A percentile compares a stretch with the other conserved stretches of the same genome.
These are phyloP conservation scores for Stagonosporopsis vannaccii DNA, from an alignment of 2,329 filamentous ascomycete species.

Conservation along the genomic window DNA sequence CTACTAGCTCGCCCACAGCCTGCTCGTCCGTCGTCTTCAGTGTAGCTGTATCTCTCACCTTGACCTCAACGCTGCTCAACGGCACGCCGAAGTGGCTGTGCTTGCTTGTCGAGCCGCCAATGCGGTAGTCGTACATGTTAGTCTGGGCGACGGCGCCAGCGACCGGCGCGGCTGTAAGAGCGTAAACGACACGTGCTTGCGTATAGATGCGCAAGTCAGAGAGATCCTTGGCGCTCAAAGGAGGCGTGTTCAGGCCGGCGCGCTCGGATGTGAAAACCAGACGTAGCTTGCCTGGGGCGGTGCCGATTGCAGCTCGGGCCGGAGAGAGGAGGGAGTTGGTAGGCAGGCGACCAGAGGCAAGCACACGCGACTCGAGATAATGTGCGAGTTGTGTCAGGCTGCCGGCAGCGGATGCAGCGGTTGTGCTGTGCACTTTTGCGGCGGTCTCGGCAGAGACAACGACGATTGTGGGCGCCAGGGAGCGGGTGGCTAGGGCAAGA, in stretches of 20 bases:
- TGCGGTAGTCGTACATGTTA: conserved; percentile 84
- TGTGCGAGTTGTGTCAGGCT: conserved; percentile 72
- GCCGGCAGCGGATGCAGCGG: conserved; percentile 67
- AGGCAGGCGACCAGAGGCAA: conserved; percentile 79
- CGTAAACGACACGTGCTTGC: conserved; percentile 82
- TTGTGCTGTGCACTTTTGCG: conserved; percentile 69
- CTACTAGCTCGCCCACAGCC: conserved; percentile 66
- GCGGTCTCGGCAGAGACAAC: conserved; percentile 79
- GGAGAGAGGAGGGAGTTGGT: conserved; percentile 67
- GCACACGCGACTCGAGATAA: conserved; percentile 72
- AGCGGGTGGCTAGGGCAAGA: conserved; percentile 74
- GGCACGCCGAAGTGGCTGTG: conserved; percentile 81
- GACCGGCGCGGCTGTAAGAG: conserved; percentile 80
- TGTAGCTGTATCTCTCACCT: conserved; percentile 68
- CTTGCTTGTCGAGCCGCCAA: conserved; percentile 49
- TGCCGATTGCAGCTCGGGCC: conserved; percentile 66
- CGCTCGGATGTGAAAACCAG: conserved; percentile 82
- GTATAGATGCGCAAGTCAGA: conserved; percentile 85
- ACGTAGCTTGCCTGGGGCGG: conserved; percentile 75
- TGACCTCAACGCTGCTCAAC: conserved; percentile 78
- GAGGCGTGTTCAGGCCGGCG: conserved; percentile 66
- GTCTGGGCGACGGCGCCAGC: conserved; percentile 90
- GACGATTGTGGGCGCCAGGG: conserved; percentile 81
- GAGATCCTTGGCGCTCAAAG: conserved; percentile 72
- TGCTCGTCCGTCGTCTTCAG: conserved; percentile 69